Conservation (phyloP, 2,329 filamentous ascomycete genomes). For the Talaromyces piceae region DNA sequence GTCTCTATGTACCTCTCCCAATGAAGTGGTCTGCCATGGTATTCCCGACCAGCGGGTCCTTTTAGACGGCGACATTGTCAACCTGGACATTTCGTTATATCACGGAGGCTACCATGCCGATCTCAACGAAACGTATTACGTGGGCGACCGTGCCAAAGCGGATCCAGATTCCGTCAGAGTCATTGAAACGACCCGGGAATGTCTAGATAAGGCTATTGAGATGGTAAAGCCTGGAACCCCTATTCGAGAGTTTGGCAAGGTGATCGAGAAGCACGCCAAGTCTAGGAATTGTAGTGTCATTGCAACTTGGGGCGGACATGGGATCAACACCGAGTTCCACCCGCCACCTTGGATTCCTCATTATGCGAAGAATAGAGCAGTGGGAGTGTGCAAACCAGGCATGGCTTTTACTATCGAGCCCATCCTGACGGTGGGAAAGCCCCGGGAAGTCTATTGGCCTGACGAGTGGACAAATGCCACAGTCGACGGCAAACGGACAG, state of each 20-base stretch:
- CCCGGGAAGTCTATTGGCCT: slow-evolving; percentile 84
- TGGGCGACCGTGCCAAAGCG: slow-evolving; percentile 71
- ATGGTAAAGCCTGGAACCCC: slow-evolving; percentile 80
- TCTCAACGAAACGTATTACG: slow-evolving; percentile 92
- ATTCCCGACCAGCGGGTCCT: slow-evolving; percentile 81
- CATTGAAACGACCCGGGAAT: slow-evolving; percentile 76
- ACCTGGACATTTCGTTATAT: slow-evolving; percentile 86
- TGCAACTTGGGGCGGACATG: slow-evolving; percentile 85
- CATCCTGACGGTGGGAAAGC: slow-evolving; percentile 81
- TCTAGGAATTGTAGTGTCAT: slow-evolving; percentile 70
- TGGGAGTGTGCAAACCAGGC: slow-evolving; percentile 79
- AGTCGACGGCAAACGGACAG: slow-evolving; percentile 73
- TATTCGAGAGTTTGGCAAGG: slow-evolving; percentile 80
- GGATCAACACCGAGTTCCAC: slow-evolving; percentile 83
- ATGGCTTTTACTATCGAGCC: slow-evolving; percentile 98
- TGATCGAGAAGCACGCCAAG: slow-evolving; percentile 86
- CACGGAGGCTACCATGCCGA: slow-evolving; percentile 88
- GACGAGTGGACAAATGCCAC: slow-evolving; percentile 95
- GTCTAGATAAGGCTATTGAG: slow-evolving; percentile 73
- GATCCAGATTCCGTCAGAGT: slow-evolving; percentile 77
- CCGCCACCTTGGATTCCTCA: slow-evolving; percentile 85
- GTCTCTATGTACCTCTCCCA: slow-evolving; percentile 84
- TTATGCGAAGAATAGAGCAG: slow-evolving; percentile 91
- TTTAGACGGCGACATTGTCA: slow-evolving; percentile 83
- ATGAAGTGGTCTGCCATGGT: slow-evolving; percentile 94